Percentiles rank a stretch among this genome's conserved stretches.
Evolutionary conservation across 495 filamentous ascomycete species (phyloP).

Genomic region (Lophium mytilinum): DNA sequence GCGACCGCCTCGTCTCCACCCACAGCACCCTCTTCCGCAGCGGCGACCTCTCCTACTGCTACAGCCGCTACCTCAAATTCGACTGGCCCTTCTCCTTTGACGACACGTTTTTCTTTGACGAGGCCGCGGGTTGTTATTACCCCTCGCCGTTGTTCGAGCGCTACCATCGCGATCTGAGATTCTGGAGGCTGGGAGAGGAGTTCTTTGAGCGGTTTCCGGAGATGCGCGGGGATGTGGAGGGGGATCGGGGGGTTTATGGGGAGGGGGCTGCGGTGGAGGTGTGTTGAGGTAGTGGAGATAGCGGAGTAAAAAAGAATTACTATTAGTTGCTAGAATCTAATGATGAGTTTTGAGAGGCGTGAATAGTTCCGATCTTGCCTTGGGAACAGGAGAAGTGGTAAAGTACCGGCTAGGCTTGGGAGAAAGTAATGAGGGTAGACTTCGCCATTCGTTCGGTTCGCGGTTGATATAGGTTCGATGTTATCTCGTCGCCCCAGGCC

Average conservation of each 20-base stretch:
- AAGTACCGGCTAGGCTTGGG: no score
- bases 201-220: slow-evolving; percentile 15
- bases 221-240: slow-evolving; percentile 14
- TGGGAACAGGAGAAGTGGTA: no score
- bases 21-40: slow-evolving; percentile 9
- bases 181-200: slow-evolving; percentile 10
- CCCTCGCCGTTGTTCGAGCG: slow-evolving; percentile 14
- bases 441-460: no score
- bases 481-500: no score
- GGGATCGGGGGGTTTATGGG: slow-evolving; percentile 5
- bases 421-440: no score
- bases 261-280: background rate
- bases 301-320: no score
- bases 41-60: slow-evolving; percentile 9
- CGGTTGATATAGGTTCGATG: no score
- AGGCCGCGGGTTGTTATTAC: slow-evolving; percentile 1
- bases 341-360: no score
- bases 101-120: slow-evolving; percentile 18
- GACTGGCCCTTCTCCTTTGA: slow-evolving; percentile 22
- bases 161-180: slow-evolving; percentile 15
- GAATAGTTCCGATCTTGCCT: no score
- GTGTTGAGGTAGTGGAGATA: no score
- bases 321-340: no score
- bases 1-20: slow-evolving; percentile 10
- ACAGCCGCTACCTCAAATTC: slow-evolving; percentile 16